These are phyloP conservation scores for Tympanopsis confertula DNA, from an alignment of 2,329 filamentous ascomycete species.

Conservation along the genomic window DNA sequence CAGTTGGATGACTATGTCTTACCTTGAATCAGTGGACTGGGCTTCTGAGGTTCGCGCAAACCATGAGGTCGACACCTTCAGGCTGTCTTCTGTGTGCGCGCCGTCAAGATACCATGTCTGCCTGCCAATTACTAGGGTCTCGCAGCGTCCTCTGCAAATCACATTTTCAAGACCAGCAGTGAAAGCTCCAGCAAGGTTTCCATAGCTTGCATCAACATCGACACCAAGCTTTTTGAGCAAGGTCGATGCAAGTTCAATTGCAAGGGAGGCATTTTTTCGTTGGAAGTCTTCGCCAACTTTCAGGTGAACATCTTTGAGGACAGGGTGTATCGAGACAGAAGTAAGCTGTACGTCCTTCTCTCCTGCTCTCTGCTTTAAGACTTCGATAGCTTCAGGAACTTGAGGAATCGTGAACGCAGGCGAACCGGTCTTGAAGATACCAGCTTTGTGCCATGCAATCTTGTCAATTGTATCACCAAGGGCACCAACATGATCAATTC, in stretches of 20 bases:
- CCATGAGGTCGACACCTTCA: neutral
- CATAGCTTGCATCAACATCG: neutral
- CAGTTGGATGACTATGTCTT: no score
- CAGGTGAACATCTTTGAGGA: no score
- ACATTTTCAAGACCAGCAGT: neutral
- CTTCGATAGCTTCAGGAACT: conserved; percentile 11
- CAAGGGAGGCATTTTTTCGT: neutral
- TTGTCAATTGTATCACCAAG: conserved; percentile 31
- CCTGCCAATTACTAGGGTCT: neutral
- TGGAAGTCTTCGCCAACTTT: neutral
- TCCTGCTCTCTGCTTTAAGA: conserved; percentile 19
- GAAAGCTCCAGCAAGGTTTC: neutral
- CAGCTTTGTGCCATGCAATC: conserved; percentile 39
- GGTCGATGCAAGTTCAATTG: neutral
- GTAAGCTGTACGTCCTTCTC: conserved; percentile 21
- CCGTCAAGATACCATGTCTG: neutral
- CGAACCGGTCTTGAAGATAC: conserved; percentile 29
- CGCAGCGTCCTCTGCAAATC: neutral
- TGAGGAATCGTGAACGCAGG: conserved; percentile 25
- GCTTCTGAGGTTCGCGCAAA: neutral
- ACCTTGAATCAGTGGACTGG: neutral
- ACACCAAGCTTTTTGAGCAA: neutral
- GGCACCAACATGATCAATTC: conserved; percentile 30
- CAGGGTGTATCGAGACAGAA: no score
- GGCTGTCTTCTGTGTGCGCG: neutral